phyloP scores from a whole-genome alignment of 1,284 basidiomycete species.

The Sporisorium exsertum region DNA sequence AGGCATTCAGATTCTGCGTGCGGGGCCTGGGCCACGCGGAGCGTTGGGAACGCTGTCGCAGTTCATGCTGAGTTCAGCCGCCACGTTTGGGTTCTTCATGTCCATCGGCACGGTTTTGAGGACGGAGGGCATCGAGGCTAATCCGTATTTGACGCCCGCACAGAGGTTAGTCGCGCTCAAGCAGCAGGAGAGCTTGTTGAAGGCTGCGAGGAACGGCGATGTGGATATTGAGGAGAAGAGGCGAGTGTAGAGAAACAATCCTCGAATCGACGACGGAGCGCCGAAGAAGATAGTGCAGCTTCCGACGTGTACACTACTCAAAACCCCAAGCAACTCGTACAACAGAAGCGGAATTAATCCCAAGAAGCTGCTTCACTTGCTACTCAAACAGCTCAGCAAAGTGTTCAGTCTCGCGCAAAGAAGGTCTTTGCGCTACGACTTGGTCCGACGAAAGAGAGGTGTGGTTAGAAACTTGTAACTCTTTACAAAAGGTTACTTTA shows the following conservation, averaged over 20 bases:
- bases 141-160: conserved; percentile 27
- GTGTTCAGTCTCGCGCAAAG: too few species aligned
- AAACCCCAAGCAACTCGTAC: not conserved
- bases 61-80: conserved; percentile 65
- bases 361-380: not conserved
- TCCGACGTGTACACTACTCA: conserved; percentile 29
- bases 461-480: not conserved
- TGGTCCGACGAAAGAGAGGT: not conserved
- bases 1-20: conserved; percentile 63
- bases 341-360: not conserved
- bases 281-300: not conserved
- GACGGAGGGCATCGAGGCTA: conserved; percentile 52
- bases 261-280: not conserved
- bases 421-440: too few species aligned
- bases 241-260: not conserved
- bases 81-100: conserved; percentile 68
- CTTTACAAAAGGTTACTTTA: not conserved
- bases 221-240: conserved; percentile 19
- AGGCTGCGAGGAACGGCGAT: conserved; percentile 2
- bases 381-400: not conserved
- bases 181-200: conserved; percentile 28
- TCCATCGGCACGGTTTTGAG: conserved; percentile 65
- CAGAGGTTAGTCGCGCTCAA: conserved; percentile 27
- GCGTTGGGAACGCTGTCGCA: conserved; percentile 61
- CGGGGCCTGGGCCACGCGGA: conserved; percentile 62